A percentile compares a stretch with the other conserved stretches of the same genome.
These are phyloP conservation scores for Poterioochromonas sp. DNA, from an alignment of 352 stramenopile genomes.

Conservation along the genomic window DNA sequence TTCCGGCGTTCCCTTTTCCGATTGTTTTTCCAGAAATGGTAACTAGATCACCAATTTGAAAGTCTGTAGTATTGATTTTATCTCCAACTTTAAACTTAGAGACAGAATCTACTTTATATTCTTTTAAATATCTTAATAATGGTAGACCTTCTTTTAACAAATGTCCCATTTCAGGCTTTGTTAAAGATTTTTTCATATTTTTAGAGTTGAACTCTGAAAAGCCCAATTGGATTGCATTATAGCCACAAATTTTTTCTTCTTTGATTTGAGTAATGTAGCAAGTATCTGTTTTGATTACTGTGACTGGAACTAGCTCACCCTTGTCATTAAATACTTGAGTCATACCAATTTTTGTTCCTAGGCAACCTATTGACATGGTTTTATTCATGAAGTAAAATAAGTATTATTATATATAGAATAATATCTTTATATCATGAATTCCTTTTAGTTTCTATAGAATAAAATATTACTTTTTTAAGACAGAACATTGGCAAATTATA, in stretches of 20 bases:
- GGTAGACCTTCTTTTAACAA: conserved; percentile 43
- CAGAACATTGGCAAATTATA: too few species aligned
- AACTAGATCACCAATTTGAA: conserved; percentile 33
- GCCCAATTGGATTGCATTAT: conserved; percentile 37
- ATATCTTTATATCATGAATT: too few species aligned
- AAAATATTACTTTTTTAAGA: too few species aligned
- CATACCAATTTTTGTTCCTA: conserved; percentile 24
- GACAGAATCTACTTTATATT: conserved; percentile 39
- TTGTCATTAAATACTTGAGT: conserved; percentile 16
- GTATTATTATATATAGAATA: too few species aligned
- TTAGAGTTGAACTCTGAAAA: conserved; percentile 17
- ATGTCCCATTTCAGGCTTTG: conserved; percentile 41
- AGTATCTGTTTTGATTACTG: conserved; percentile 5
- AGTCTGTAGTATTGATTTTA: conserved; percentile 39
- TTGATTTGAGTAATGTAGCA: conserved; percentile 30
- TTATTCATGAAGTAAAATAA: too few species aligned
- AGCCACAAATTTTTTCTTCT: neutral
- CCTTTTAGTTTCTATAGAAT: too few species aligned
- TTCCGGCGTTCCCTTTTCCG: conserved; percentile 9
- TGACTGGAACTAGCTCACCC: conserved; percentile 25
- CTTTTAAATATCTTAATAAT: conserved; percentile 42
- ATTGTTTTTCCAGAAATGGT: neutral
- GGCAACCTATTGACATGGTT: neutral
- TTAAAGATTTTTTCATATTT: conserved; percentile 39
- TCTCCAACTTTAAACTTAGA: conserved; percentile 37